Evolutionary conservation across 1,139 yeast genomes (phyloP), one percentile per base, ranked within the genome.

Genomic region (Magnusiomyces clavatus): DNA sequence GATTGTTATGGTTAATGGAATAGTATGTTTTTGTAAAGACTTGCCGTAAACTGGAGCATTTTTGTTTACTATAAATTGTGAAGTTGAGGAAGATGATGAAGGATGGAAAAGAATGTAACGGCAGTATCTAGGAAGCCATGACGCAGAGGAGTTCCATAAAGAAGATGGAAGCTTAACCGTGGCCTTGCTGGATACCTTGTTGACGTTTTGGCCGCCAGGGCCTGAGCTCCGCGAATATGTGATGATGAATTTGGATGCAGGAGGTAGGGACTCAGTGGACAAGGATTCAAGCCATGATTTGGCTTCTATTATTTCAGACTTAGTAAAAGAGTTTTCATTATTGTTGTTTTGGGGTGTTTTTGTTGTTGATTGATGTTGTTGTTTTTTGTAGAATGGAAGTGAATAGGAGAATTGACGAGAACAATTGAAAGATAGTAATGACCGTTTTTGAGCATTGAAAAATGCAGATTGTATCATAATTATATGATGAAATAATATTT

Each of bases 141-240:
- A 60, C 17, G 80, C 76, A 1, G 66, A 60, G 12, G 16, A 24
- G 10, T 75, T 69, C 81, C 90, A 79, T 43, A 72, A 67, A 1
- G 69, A 66, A 0, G 74, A 65, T 4, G 67, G 64, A 56, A 87
- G 63, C 2, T 80, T 71, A 12, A 90, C 66, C 0, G 92, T 81
- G 2, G 94, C 95, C 62, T 89, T 89, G 2, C 92, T 60, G 51
- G 66, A 68, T 40, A 68, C 65, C 52, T 88, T 90, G 66, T 90
- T 90, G 14, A 90, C 97, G 63, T 90, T 86, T 61, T 90, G 97
- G 0, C 97, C 97, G 0, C 97, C 97, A 0, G 96, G 90, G 0
- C 97, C 97, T 12, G 95, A 83, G 0, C 95, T 78, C 56, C 95
- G 70, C 50, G 87, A 80, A 66, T 73, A 89, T 0, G 80, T 65